phyloP scores from a whole-genome alignment of 176 grass and related monocot species.

The Triticum dicoccoides region DNA sequence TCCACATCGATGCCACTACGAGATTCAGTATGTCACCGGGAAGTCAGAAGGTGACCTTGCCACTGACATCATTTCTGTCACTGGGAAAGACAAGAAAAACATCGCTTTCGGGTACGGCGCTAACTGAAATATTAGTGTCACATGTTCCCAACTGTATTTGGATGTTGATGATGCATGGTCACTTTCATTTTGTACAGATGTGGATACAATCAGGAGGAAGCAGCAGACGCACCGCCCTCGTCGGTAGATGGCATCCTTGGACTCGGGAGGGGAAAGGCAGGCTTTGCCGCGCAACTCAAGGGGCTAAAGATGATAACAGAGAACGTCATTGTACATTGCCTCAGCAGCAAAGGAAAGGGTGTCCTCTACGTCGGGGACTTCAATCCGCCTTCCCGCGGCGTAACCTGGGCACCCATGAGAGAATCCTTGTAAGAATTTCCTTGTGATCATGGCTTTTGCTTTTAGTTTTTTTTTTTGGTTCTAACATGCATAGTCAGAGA shows the following conservation, averaged over 20 bases:
- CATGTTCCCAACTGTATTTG: neutral
- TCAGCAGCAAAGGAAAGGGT: constrained; percentile 60
- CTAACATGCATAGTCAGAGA: neutral
- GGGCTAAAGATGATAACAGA: constrained; percentile 59
- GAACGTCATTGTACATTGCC: constrained; percentile 66
- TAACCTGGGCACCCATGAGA: constrained; percentile 63
- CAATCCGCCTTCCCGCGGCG: constrained; percentile 40
- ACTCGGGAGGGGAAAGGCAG: constrained; percentile 61
- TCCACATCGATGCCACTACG: neutral
- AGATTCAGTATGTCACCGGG: neutral
- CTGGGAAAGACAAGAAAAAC: neutral
- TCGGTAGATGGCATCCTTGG: constrained; percentile 71
- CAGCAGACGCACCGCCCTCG: neutral
- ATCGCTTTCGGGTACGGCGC: neutral
- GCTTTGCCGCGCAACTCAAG: constrained; percentile 73
- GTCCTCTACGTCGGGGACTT: constrained; percentile 83
- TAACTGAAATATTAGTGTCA: neutral
- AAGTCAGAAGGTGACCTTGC: neutral
- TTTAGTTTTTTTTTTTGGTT: neutral
- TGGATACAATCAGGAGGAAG: constrained; percentile 75
- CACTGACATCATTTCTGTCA: neutral
- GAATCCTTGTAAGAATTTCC: neutral
- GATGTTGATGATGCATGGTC: neutral
- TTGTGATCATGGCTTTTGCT: neutral
- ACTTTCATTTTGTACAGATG: constrained; percentile 42